Base-by-base conservation (phyloP, 495 filamentous ascomycete species). In the Glutinoglossum americanum region DNA sequence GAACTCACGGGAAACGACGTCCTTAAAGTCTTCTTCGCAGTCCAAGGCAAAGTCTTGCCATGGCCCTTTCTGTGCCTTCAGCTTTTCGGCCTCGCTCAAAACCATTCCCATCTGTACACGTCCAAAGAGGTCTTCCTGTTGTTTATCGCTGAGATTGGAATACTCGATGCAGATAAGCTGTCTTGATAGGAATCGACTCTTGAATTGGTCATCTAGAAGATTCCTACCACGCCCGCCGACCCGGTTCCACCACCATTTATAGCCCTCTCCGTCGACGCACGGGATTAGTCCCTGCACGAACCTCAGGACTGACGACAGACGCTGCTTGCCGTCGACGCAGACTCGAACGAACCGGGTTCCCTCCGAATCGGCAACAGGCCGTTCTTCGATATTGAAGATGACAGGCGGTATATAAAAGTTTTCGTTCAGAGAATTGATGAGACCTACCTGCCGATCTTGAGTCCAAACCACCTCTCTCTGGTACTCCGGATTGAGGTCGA, bases 271-370 rank as follows among this genome's bases (percentile, higher is more conserved):
- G 49, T 75, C 72, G 25, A 62, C 60, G 51, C 70, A 70, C 4
- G 71, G 71, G 37, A 76, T 71, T 17, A 69, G 49, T 3, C 74
- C 74, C 1, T 62, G 64, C 54, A 76, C 66, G 57, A 76, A 76
- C 21, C 64, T 68, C 19, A 60, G 60, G 21, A 76, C 63, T 5
- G 73, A 75, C 1, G 73, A 68, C 21, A 76, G 60, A 25, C 74
- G 71, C 60, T 76, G 74, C 63, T 76, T 76, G 19, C 74, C 74
- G 61, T 76, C 74, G 11, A 76, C 67, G 48, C 71, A 74, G 30
- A 70, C 65, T 27, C 49, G 49, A 32, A 53, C 47, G n/a, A 57
- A 39, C 23, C 19, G 57, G 59, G 60, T 26, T 33, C 47, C 39
- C 59, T 59, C 26, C 60, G 57, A 11, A 30, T 35, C 21, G 3